phyloP scores from a whole-genome alignment of 164 flowering plant genomes.

The Macadamia tetraphylla region DNA sequence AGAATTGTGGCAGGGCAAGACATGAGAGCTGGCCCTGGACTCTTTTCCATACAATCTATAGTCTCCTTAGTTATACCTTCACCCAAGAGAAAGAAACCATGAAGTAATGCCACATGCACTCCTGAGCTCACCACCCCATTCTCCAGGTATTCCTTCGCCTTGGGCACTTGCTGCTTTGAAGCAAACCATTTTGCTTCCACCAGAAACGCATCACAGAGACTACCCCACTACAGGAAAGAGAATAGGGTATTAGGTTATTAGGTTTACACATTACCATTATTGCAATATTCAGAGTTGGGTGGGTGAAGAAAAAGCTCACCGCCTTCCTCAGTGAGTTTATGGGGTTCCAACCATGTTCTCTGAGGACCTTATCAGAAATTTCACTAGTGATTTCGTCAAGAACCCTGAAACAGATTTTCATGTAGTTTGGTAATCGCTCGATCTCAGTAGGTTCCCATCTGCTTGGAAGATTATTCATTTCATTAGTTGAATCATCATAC shows the following conservation, averaged over 20 bases:
- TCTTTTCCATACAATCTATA: slow-evolving; percentile 16
- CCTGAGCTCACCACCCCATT: slow-evolving; percentile 37
- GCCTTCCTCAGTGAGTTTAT: too few relatives aligned
- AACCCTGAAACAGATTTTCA: not conserved
- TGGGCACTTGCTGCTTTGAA: slow-evolving; percentile 24
- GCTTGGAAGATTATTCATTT: too few relatives aligned
- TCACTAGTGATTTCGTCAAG: too few relatives aligned
- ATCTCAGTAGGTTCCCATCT: not conserved
- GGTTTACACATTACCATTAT: too few relatives aligned
- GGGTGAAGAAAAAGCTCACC: too few relatives aligned
- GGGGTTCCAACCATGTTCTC: too few relatives aligned
- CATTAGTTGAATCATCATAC: too few relatives aligned
- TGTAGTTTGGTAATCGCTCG: not conserved
- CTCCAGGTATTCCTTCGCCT: slow-evolving; percentile 32
- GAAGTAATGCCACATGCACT: slow-evolving; percentile 33
- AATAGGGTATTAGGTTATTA: too few relatives aligned
- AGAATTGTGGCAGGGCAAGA: slow-evolving; percentile 38
- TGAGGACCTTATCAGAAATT: too few relatives aligned
- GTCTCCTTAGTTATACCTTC: slow-evolving; percentile 18
- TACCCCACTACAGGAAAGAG: slow-evolving; percentile 36
- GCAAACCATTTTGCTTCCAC: slow-evolving; percentile 52
- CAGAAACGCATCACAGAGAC: slow-evolving; percentile 43
- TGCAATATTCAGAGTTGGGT: too few relatives aligned
- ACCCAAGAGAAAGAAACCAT: slow-evolving; percentile 47
- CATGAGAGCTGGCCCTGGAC: slow-evolving; percentile 14